These are phyloP conservation scores for Lipomyces orientalis DNA, from an alignment of 805 yeast species.

Conservation along the genomic window DNA sequence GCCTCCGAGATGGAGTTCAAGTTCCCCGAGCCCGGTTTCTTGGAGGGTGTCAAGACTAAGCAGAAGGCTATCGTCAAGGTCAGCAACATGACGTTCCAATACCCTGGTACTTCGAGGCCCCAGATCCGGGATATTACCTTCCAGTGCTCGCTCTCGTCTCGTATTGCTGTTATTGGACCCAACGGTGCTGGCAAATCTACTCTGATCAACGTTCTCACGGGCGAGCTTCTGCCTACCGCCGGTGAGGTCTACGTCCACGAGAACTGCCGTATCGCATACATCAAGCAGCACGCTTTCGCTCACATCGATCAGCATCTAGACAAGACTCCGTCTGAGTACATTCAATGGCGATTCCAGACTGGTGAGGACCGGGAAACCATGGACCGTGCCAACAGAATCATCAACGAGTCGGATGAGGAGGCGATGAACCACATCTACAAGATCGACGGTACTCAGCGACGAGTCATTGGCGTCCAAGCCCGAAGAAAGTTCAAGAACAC, in stretches of 20 bases:
- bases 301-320: slow-evolving; percentile 98
- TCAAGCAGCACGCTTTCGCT: slow-evolving; percentile 99
- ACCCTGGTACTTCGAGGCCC: slow-evolving; percentile 98
- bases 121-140: slow-evolving; percentile 88
- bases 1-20: slow-evolving; percentile 95
- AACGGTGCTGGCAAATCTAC: slow-evolving; percentile 99
- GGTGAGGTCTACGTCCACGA: slow-evolving; percentile 99
- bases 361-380: slow-evolving; percentile 99
- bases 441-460: slow-evolving; percentile 98
- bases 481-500: slow-evolving; percentile 99
- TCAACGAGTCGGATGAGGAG: slow-evolving; percentile 94
- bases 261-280: slow-evolving; percentile 99
- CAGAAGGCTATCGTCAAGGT: slow-evolving; percentile 99
- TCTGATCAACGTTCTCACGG: slow-evolving; percentile 96
- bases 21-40: slow-evolving; percentile 99
- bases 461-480: slow-evolving; percentile 90
- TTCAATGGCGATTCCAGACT: slow-evolving; percentile 99
- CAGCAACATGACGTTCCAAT: slow-evolving; percentile 96
- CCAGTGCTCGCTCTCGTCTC: slow-evolving; percentile 99
- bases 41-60: slow-evolving; percentile 99
- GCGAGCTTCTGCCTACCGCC: slow-evolving; percentile 96
- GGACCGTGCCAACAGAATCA: slow-evolving; percentile 99
- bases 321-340: slow-evolving; percentile 99
- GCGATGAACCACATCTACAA: slow-evolving; percentile 99
- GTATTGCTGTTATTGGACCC: slow-evolving; percentile 99